These are phyloP conservation scores for Cladophialophora yegresii DNA, from an alignment of 2,329 filamentous ascomycete species.

Conservation along the genomic window DNA sequence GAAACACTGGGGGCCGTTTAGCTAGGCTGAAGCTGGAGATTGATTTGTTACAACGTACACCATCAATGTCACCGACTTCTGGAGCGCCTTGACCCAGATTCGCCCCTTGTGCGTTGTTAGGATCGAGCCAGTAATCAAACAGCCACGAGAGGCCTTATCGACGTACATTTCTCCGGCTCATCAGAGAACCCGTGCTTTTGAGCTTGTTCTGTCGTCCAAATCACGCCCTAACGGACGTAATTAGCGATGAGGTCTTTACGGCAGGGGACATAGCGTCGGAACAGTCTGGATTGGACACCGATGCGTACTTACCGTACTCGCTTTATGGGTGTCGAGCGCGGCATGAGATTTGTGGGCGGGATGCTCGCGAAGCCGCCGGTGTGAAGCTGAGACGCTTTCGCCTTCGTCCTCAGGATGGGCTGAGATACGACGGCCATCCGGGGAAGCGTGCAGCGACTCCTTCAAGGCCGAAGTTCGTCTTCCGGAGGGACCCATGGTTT, in stretches of 20 bases:
- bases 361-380: conserved; percentile 83
- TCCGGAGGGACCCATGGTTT: conserved; percentile 50
- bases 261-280: conserved; percentile 48
- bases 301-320: conserved; percentile 82
- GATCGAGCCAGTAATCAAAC: background rate
- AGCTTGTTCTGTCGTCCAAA: conserved; percentile 61
- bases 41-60: conserved; percentile 59
- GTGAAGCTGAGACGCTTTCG: conserved; percentile 78
- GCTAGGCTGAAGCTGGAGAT: background rate
- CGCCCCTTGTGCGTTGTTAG: conserved; percentile 56
- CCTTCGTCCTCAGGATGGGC: conserved; percentile 55
- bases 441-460: conserved; percentile 37
- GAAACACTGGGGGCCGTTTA: conserved; percentile 61
- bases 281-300: conserved; percentile 58
- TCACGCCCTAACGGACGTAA: background rate
- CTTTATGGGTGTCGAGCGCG: conserved; percentile 82
- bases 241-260: background rate
- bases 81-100: conserved; percentile 93
- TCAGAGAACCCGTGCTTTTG: conserved; percentile 86
- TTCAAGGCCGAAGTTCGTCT: conserved; percentile 50
- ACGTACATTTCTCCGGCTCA: conserved; percentile 67
- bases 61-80: conserved; percentile 83
- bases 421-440: conserved; percentile 36
- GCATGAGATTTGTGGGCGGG: conserved; percentile 90
- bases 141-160: background rate